Evolutionary conservation across 179 eudicot genomes (phyloP).

Genomic region (Camellia oleifera): DNA sequence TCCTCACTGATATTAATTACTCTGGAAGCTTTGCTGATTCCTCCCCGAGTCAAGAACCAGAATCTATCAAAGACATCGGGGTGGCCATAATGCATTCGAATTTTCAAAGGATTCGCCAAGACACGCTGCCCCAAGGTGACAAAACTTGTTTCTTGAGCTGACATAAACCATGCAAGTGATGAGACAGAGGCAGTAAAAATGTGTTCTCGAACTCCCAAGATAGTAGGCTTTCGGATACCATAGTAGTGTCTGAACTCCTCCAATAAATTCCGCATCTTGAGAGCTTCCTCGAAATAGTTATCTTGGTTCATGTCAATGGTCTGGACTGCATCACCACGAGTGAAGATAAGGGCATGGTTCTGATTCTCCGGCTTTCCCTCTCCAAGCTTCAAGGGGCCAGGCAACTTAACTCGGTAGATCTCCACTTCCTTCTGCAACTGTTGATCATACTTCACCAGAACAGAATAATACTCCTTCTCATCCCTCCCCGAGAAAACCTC

Average conservation of each 20-base stretch:
- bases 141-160: conserved; percentile 67
- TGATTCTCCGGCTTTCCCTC: conserved; percentile 78
- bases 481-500: conserved; percentile 64
- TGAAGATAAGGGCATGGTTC: conserved; percentile 65
- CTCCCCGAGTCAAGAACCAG: conserved; percentile 91
- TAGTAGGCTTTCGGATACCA: conserved; percentile 86
- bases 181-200: conserved; percentile 65
- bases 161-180: conserved; percentile 74
- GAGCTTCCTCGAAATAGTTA: conserved; percentile 65
- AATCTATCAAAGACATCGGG: conserved; percentile 95
- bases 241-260: conserved; percentile 48
- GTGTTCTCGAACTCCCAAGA: conserved; percentile 74
- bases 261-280: conserved; percentile 57
- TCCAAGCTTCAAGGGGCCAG: conserved; percentile 64
- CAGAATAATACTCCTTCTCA: conserved; percentile 69
- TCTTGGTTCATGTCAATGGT: conserved; percentile 77
- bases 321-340: conserved; percentile 69
- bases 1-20: conserved; percentile 95
- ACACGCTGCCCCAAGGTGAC: conserved; percentile 69
- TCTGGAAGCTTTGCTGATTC: conserved; percentile 89
- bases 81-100: conserved; percentile 95
- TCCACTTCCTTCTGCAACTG: conserved; percentile 72
- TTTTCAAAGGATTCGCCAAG: conserved; percentile 60
- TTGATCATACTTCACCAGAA: conserved; percentile 87
- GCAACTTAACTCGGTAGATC: conserved; percentile 56